Evolutionary conservation across 352 stramenopile genomes (phyloP), one percentile per base, ranked within the genome.

Genomic region (Phytophthora syringae): DNA sequence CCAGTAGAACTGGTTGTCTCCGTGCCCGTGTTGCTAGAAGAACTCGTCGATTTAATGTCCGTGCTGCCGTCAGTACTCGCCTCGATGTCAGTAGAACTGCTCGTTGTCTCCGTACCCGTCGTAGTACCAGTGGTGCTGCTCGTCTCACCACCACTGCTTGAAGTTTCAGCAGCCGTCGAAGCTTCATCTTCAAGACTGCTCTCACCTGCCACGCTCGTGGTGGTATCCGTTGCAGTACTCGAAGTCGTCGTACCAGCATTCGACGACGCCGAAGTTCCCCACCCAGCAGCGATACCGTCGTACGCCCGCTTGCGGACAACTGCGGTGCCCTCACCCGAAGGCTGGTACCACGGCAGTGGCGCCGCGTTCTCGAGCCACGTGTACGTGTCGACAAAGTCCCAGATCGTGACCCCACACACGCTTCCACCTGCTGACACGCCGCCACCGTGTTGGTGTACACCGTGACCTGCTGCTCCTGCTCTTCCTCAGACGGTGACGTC

Each of bases 221-320:
- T 39, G 12, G 30, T 44, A 25, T 15, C 12, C 3, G n/a, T 24
- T 22, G 45, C n/a, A 2, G 53, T 61, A 15, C 13, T 21, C 1
- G 42, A 61, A 16, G 53, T 45, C 16, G 45, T 20, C 5, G 49
- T 49, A 18, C 56, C 56, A 25, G 28, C n/a, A n/a, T n/a, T n/a
- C n/a, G n/a, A n/a, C n/a, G n/a, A n/a, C n/a, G n/a, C 55, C 20
- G 53, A 48, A 18, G 62, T 52, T 1, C 61, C 57, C 55, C 61
- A 75, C 16, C 61, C 67, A 45, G 27, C 49, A 0, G 43, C 61
- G 15, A 75, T 75, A 20, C 50, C 56, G 25, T 76, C 67, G 42
- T 76, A 76, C 0, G 57, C 50, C 22, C 54, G 56, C 42, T 76
- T 76, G 7, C 52, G 61, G 22, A 69, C 67, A 28, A 76, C 50